These are phyloP conservation scores for Coemansia sp. DNA, from an alignment of 192 early-diverging fungal species.

Conservation along the genomic window DNA sequence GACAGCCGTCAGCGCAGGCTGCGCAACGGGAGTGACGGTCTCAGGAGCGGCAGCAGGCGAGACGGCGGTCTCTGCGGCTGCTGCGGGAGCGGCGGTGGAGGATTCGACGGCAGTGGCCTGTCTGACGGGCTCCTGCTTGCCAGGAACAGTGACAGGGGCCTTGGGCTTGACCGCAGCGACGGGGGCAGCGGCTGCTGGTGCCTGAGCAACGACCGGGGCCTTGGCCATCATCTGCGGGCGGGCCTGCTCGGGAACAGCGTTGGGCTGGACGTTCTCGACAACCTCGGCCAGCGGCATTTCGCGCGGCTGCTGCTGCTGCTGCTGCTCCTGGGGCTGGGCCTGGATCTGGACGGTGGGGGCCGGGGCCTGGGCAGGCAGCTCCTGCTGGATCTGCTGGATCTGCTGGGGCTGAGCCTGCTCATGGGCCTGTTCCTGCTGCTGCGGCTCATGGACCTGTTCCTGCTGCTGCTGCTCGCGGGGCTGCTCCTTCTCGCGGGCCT, in stretches of 20 bases:
- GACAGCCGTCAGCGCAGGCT: constrained; percentile 1
- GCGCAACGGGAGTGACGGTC: neutral
- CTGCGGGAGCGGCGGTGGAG: neutral
- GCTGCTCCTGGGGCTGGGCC: constrained; percentile 1
- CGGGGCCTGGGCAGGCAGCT: neutral
- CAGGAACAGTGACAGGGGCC: constrained; percentile 4
- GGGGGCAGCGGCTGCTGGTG: neutral
- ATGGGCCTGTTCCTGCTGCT: constrained; percentile 11
- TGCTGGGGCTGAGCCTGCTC: constrained; percentile 17
- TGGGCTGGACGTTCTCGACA: constrained; percentile 1
- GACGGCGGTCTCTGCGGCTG: neutral
- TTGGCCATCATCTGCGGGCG: neutral
- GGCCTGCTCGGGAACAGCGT: constrained; percentile 7
- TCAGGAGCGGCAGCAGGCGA: neutral
- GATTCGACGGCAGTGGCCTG: constrained; percentile 5
- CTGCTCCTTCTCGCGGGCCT: neutral
- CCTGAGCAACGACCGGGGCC: constrained; percentile 1
- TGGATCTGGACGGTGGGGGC: neutral
- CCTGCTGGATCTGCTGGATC: constrained; percentile 7
- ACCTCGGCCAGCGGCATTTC: neutral
- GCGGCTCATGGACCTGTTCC: neutral
- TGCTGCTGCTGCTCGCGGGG: neutral
- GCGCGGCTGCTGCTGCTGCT: neutral
- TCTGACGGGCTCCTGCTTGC: constrained; percentile 33
- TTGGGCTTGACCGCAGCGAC: neutral